A percentile compares a stretch with the other conserved stretches of the same genome.
Conservation (phyloP, 2,329 filamentous ascomycete species). For the Clarireedia sp. region DNA sequence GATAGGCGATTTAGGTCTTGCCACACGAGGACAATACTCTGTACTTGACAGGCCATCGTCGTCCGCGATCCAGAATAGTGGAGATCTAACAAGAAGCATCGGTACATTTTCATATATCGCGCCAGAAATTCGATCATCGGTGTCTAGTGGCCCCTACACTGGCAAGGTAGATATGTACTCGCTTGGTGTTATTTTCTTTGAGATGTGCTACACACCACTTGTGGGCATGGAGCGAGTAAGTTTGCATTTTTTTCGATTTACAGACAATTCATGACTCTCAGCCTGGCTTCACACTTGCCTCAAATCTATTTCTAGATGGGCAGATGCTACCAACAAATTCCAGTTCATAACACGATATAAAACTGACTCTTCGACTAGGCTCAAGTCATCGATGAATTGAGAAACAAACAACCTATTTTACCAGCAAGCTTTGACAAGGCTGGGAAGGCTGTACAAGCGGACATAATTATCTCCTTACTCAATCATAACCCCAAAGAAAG, state of each 20-base stretch:
- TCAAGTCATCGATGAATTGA: constrained; percentile 57
- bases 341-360: background rate
- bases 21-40: constrained; percentile 76
- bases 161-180: constrained; percentile 99
- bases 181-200: constrained; percentile 93
- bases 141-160: constrained; percentile 67
- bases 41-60: constrained; percentile 42
- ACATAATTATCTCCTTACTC: constrained; percentile 72
- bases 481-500: constrained; percentile 76
- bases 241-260: background rate
- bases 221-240: constrained; percentile 51
- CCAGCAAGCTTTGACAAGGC: constrained; percentile 66
- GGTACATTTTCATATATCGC: constrained; percentile 87
- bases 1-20: constrained; percentile 93
- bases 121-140: constrained; percentile 75
- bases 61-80: constrained; percentile 20
- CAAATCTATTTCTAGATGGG: too few species aligned
- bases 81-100: constrained; percentile 63
- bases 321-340: background rate
- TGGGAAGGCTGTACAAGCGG: constrained; percentile 60
- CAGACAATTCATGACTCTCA: too few species aligned
- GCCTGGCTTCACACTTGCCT: too few species aligned
- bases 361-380: constrained; percentile 19
- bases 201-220: constrained; percentile 73
- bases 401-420: constrained; percentile 58